Evolutionary conservation across 2,329 filamentous ascomycete genomes (phyloP).

Genomic region (Aspergillus unguis): DNA sequence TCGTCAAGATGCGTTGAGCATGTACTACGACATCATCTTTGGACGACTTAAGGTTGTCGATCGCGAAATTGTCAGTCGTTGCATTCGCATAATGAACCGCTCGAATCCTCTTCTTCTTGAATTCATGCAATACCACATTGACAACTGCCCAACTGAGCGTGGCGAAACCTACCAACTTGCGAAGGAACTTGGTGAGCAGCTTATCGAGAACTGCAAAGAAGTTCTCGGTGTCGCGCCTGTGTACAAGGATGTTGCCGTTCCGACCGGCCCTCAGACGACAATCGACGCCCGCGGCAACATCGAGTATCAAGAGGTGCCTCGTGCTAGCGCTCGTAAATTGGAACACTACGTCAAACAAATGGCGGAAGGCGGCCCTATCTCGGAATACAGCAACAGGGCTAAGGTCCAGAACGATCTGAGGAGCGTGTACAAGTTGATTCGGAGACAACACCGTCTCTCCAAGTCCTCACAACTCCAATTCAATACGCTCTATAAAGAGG

Average conservation of each 20-base stretch:
- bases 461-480: slow-evolving; percentile 96
- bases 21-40: slow-evolving; percentile 99
- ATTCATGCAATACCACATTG: slow-evolving; percentile 99
- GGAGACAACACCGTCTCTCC: slow-evolving; percentile 95
- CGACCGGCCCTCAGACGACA: slow-evolving; percentile 88
- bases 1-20: slow-evolving; percentile 90
- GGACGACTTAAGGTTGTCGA: slow-evolving; percentile 89
- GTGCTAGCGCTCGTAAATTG: slow-evolving; percentile 87
- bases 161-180: slow-evolving; percentile 98
- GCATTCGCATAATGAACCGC: slow-evolving; percentile 98
- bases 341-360: slow-evolving; percentile 99
- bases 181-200: slow-evolving; percentile 85
- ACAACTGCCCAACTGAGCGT: slow-evolving; percentile 93
- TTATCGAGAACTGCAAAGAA: slow-evolving; percentile 97
- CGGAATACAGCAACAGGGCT: slow-evolving; percentile 95
- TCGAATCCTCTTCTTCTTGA: slow-evolving; percentile 93
- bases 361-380: slow-evolving; percentile 97
- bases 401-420: slow-evolving; percentile 96
- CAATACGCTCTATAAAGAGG: slow-evolving; percentile 89
- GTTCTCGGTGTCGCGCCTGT: slow-evolving; percentile 78
- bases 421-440: slow-evolving; percentile 96
- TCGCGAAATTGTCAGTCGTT: slow-evolving; percentile 96
- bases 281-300: slow-evolving; percentile 90
- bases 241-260: slow-evolving; percentile 93
- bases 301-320: slow-evolving; percentile 82